Base-by-base conservation (phyloP, 345 rosid genomes). In the Diplotaxis tenuifolia region DNA sequence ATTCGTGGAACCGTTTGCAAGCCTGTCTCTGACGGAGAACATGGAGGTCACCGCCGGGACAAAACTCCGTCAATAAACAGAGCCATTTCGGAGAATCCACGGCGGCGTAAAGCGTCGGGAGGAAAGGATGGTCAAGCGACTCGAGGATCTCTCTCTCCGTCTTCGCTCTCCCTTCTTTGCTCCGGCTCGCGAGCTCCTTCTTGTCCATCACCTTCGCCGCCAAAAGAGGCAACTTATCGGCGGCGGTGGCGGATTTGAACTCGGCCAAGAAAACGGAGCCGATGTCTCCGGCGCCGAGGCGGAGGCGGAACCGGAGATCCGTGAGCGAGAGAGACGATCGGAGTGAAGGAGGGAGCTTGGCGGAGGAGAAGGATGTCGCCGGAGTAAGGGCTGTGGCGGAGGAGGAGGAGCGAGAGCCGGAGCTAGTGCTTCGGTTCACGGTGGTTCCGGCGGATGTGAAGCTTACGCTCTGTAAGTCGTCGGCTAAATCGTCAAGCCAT, bases 181-280 rank as follows among this genome's bases (percentile, higher is more conserved):
- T 89, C 58, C 96, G 75, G 28, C 83, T 82, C 23, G 77, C 88
- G 14, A 93, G 85, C 80, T 93, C 98, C 59, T 87, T 85, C 80
- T 88, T 93, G 72, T 91, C 96, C 98, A 93, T 91, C 18, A 93
- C 96, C 29, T 93, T 93, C n/a, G 96, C 96, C 0, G 96, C 94
- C 25, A 87, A 82, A 19, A 78, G 21, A 21, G 68, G 74, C 9
- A 60, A 21, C 18, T 25, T 25, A 25, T 25, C 28, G 2, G 28
- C 61, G 6, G 76, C 20, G 40, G 76, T 21, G 6, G 49, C 68
- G 55, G 83, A 76, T 73, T 86, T 90, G 50, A 86, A 74, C 70
- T 90, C 96, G 7, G 96, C 88, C 14, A 90, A 64, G 85, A 86
- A 93, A 61, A 93, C 98, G 47, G 92, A 90, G 58, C 97, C 96